Evolutionary conservation across 768 basidiomycete species (phyloP), one percentile per base, ranked within the genome.

Genomic region (Lactarius vividus): DNA sequence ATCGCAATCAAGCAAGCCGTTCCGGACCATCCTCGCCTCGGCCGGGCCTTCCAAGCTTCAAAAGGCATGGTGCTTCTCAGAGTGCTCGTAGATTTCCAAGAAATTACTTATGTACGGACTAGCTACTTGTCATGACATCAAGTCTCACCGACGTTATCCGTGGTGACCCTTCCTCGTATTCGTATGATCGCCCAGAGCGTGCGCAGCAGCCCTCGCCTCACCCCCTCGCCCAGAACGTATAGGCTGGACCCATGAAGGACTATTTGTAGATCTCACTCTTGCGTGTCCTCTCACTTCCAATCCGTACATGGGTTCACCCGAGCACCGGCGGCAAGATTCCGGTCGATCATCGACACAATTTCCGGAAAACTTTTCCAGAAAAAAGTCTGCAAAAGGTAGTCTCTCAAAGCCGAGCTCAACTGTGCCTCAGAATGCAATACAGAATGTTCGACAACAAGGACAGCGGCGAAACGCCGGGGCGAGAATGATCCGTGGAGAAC

Each of bases 381-480:
- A 37, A 37, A 2, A 37, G 15, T 15, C 37, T 15, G 37, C 15
- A 39, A 87, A 82, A 73, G 85, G 85, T n/a, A 85, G 80, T 5
- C 82, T 83, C 16, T 71, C 71, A 72, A 35, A 35, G 23, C 46
- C 10, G 4, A 86, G 75, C 69, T 61, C 1, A 85, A 74, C 84
- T 83, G 85, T 7, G 46, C 20, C 2, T 71, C 70, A 71, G 85
- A 85, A 11, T 82, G 81, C n/a, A 74, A 70, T 7, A 77, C 62
- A 2, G 80, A 72, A 69, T 85, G 83, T 71, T 85, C 84, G 42
- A 20, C 15, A 83, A 79, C 53, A 80, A 81, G 4, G 77, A 62
- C 3, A 84, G 78, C 0, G 83, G 69, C 81, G 85, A 70, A 85
- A 78, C 0, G 85, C 83, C 1, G 85, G 81, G 0, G 86, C 85